Percentiles rank a stretch among this genome's conserved stretches.
Conservation (phyloP, 2,329 filamentous ascomycete species). For the Ceratocystiopsis minuta region DNA sequence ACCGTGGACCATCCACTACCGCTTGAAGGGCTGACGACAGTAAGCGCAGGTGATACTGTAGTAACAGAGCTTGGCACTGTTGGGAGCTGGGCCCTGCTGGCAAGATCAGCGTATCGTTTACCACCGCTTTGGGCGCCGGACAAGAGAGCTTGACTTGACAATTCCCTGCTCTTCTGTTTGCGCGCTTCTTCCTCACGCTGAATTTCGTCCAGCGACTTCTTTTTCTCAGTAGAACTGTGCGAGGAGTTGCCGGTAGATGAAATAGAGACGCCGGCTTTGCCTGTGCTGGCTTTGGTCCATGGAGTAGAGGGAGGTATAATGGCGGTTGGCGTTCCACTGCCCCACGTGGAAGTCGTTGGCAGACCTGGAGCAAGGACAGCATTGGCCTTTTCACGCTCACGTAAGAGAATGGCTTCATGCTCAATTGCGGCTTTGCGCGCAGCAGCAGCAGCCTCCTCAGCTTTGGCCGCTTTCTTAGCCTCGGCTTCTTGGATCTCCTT, state of each 20-base stretch:
- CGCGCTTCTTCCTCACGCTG: constrained; percentile 87
- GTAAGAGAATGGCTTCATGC: constrained; percentile 48
- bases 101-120: constrained; percentile 90
- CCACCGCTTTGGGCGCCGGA: constrained; percentile 24
- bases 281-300: constrained; percentile 46
- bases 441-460: constrained; percentile 63
- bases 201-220: constrained; percentile 90
- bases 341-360: constrained; percentile 81
- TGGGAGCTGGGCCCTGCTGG: constrained; percentile 45
- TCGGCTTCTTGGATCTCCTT: constrained; percentile 96
- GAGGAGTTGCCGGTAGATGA: constrained; percentile 13
- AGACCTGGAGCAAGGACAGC: constrained; percentile 54
- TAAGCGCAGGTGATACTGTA: constrained; percentile 7
- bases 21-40: too few species aligned
- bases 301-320: constrained; percentile 28
- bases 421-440: constrained; percentile 63
- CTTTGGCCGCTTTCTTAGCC: constrained; percentile 78
- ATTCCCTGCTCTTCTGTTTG: constrained; percentile 54
- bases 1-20: constrained; percentile 77
- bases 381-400: constrained; percentile 39
- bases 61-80: constrained; percentile 19
- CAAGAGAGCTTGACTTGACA: constrained; percentile 22
- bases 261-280: constrained; percentile 20
- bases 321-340: constrained; percentile 53
- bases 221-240: constrained; percentile 25